Evolutionary conservation across 176 grass and related monocot species (phyloP).

Genomic region (Cenchrus americanus): DNA sequence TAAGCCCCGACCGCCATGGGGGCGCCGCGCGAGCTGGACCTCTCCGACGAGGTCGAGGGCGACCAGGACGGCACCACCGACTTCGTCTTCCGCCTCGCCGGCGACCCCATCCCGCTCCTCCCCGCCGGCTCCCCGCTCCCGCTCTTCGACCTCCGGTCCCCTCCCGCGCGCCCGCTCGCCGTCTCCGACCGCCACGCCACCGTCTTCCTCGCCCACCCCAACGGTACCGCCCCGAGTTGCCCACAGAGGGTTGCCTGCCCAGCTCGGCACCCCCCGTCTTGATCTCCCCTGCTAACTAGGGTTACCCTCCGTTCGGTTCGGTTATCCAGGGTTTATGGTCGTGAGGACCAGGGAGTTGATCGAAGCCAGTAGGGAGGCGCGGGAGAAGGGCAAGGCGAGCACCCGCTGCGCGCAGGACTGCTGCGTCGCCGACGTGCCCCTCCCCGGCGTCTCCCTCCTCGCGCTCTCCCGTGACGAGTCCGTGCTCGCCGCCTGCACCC

Average conservation of each 20-base stretch:
- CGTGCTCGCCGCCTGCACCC: slow-evolving; percentile 55
- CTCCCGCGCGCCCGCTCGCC: slow-evolving; percentile 66
- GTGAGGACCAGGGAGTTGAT: slow-evolving; percentile 79
- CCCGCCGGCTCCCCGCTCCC: slow-evolving; percentile 42
- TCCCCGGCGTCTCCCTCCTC: slow-evolving; percentile 70
- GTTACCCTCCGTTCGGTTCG: slow-evolving; percentile 34
- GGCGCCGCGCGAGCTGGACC: slow-evolving; percentile 51
- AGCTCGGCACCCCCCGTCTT: neutral
- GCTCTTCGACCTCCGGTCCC: slow-evolving; percentile 69
- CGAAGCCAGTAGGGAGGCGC: slow-evolving; percentile 61
- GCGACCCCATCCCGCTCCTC: slow-evolving; percentile 76
- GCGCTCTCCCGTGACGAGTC: slow-evolving; percentile 73
- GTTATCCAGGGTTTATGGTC: slow-evolving; percentile 74
- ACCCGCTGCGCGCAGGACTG: slow-evolving; percentile 66
- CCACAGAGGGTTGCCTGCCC: no score
- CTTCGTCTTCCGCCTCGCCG: slow-evolving; percentile 83
- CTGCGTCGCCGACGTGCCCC: slow-evolving; percentile 64
- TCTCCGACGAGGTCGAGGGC: slow-evolving; percentile 78
- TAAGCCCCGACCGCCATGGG: slow-evolving; percentile 42
- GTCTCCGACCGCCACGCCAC: slow-evolving; percentile 69
- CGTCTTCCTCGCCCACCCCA: slow-evolving; percentile 75
- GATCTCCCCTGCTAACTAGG: slow-evolving; percentile 16
- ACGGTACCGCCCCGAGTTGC: slow-evolving; percentile 46
- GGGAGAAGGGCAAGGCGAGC: slow-evolving; percentile 73
- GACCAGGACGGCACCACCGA: slow-evolving; percentile 63